These are phyloP conservation scores for Withania somnifera DNA, from an alignment of 305 asterid genomes.

Conservation along the genomic window DNA sequence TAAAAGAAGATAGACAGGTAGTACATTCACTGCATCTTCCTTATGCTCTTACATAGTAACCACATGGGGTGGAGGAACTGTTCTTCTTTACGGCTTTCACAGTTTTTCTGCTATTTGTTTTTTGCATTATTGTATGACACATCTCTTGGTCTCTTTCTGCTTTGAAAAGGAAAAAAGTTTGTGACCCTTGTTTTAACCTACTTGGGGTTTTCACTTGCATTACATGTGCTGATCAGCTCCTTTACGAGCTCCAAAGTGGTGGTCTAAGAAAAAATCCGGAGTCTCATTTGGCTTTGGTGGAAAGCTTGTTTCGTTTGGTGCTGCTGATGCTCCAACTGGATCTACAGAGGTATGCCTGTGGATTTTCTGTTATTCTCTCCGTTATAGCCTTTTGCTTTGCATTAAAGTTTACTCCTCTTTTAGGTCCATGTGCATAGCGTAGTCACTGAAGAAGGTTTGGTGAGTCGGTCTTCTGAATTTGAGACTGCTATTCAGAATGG, in stretches of 20 bases:
- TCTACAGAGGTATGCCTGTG: slow-evolving; percentile 60
- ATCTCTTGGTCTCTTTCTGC: neutral
- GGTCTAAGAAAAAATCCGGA: slow-evolving; percentile 94
- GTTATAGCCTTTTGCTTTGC: slow-evolving; percentile 1
- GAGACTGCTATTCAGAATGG: slow-evolving; percentile 81
- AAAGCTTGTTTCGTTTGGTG: slow-evolving; percentile 77
- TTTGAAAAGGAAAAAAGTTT: neutral
- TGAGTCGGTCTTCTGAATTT: slow-evolving; percentile 79
- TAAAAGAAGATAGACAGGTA: neutral
- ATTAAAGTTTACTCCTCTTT: slow-evolving; percentile 15
- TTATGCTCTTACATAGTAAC: neutral
- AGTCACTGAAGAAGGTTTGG: slow-evolving; percentile 70
- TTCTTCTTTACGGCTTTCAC: neutral
- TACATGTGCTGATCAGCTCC: slow-evolving; percentile 40
- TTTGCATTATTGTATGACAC: neutral
- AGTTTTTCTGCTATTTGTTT: too few species aligned
- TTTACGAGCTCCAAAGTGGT: slow-evolving; percentile 98
- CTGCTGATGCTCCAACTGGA: slow-evolving; percentile 51
- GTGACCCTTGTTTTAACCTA: neutral
- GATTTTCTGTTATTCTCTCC: too few species aligned
- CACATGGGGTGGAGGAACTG: neutral
- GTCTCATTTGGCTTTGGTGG: slow-evolving; percentile 99
- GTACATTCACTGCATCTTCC: neutral
- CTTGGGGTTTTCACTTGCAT: neutral
- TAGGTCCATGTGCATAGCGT: slow-evolving; percentile 75